Evolutionary conservation across 2,329 filamentous ascomycete genomes (phyloP), one percentile per base, ranked within the genome.

Genomic region (Microdochium nivale): DNA sequence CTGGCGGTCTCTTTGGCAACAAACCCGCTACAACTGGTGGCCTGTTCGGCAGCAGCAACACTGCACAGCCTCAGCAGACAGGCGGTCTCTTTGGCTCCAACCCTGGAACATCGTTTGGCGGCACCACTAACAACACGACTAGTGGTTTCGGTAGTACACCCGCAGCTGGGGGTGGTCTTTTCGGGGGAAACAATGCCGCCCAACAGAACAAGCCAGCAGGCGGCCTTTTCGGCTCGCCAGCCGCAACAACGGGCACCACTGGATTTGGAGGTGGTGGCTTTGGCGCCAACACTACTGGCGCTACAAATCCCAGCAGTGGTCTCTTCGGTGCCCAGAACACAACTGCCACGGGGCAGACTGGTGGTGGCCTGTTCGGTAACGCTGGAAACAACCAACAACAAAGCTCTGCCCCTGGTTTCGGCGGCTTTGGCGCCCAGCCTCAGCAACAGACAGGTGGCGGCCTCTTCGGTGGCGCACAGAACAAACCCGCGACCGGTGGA

Each of bases 211-310:
- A 59, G 16, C 53, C 56, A 33, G 55, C 55, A 33, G 59, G 56
- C 16, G 53, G 56, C 7, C 55, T 59, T 60, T 65, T 60, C 62
- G 56, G 67, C 60, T 13, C 24, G 21, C 30, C 46, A 43, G 67
- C 67, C 14, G 60, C 61, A 37, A 69, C 63, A 47, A 66, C 65
- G 43, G 62, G 64, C 23, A 64, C 66, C 11, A 68, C 70, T 24
- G 66, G 71, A 2, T 80, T 80, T 55, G 77, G 76, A 19, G 61
- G 59, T 46, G 60, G 59, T 40, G 49, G 64, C 10, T 66, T 68
- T 51, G 67, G 67, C 49, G 56, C 44, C 59, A 65, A 52, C 62
- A 66, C 66, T n/a, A 60, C 65, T 51, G 68, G 62, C 27, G 75
- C 77, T 59, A 72, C 72, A 33, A 61, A 59, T 8, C 53, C 58